These are phyloP conservation scores for Breviolum minutum DNA, from an alignment of 73 alveolate genomes.

Conservation along the genomic window DNA sequence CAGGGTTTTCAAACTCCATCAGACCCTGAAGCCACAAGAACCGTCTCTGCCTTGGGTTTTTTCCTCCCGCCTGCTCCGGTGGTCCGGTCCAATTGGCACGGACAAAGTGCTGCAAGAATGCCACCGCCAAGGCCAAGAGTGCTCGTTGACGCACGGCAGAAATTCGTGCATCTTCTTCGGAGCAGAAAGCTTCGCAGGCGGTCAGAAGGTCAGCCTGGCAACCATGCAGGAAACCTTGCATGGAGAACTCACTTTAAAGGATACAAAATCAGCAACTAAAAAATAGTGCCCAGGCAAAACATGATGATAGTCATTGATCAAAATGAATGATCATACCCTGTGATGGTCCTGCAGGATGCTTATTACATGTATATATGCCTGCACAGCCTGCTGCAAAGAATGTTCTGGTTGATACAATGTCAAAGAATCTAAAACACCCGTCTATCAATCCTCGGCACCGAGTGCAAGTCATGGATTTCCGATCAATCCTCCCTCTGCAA, in stretches of 20 bases:
- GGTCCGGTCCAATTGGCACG: constrained; percentile 94
- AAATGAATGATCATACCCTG: too few species aligned
- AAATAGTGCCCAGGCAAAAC: too few species aligned
- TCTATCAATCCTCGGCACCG: too few species aligned
- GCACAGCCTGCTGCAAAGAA: too few species aligned
- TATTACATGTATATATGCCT: too few species aligned
- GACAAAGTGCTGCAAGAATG: constrained; percentile 51
- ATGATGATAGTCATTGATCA: too few species aligned
- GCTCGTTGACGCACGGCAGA: constrained; percentile 17
- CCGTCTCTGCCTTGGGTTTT: not conserved
- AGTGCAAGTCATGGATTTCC: too few species aligned
- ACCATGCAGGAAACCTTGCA: not conserved
- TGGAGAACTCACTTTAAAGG: not conserved
- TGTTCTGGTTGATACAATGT: too few species aligned
- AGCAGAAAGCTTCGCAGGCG: not conserved
- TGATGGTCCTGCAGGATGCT: too few species aligned
- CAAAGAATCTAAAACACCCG: too few species aligned
- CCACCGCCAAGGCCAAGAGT: constrained; percentile 46
- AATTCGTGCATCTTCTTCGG: not conserved
- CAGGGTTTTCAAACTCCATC: not conserved
- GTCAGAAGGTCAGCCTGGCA: constrained; percentile 25
- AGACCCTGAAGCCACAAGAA: not conserved
- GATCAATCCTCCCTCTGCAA: too few species aligned
- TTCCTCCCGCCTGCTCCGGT: constrained; percentile 9
- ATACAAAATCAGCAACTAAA: too few species aligned